Evolutionary conservation across 345 rosid species (phyloP), one percentile per base, ranked within the genome.

Genomic region (Gossypium rotundifolium): DNA sequence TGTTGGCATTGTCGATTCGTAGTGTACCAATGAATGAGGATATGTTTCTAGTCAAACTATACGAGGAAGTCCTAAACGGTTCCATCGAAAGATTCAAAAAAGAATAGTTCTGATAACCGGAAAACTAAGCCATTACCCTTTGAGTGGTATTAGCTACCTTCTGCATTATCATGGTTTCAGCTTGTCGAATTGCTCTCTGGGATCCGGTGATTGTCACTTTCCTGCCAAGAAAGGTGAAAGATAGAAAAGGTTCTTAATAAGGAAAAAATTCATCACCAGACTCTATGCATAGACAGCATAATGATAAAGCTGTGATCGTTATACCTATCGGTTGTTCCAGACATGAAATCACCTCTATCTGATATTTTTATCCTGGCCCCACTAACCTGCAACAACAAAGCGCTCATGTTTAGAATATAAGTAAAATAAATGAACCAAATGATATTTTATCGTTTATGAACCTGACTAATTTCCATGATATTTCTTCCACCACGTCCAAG

Each of bases 401-500:
- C 13, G 12, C 66, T 51, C 27, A n/a, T 40, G n/a, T 52, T 84
- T 23, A 71, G 82, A 66, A 48, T 54, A 29, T 51, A 45, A 9
- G 65, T n/a, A 46, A 64, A 10, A 42, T 2, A 17, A 68, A 11
- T 29, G 52, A 49, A 72, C 55, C 38, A 70, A 69, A 70, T 16
- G 29, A 33, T 60, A 67, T 71, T 25, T 18, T 51, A 62, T 14
- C 29, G 42, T 64, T 14, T 70, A 70, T 61, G 10, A 49, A 94
- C 98, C 99, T 96, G 98, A 79, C 91, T 93, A 77, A 96, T 96
- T 71, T 96, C 99, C 93, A 89, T 84, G 72, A 96, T 90, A 80
- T 89, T 96, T 84, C 97, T 88, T 80, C 99, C 98, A 77, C 96
- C 97, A 45, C 98, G 97, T 57, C 99, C 99, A 82, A 96, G 95